Conservation (phyloP, 23 red algal species). For the Cyanidium caldarium region DNA sequence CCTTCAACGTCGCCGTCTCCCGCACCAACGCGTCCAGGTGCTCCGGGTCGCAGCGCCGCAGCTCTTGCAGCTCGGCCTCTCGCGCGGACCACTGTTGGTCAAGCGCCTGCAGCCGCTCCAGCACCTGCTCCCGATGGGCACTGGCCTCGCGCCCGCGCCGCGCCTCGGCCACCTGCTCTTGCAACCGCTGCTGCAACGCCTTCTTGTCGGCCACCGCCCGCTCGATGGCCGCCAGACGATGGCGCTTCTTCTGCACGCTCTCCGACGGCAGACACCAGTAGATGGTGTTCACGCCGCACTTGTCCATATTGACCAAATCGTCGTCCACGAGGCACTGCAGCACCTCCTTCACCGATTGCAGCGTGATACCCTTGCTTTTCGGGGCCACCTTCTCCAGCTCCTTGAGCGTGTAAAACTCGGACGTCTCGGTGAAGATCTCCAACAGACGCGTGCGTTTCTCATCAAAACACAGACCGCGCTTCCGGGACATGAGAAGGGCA, state of each 20-base stretch:
- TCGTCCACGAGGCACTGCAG: slow-evolving; percentile 85
- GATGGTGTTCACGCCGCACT: slow-evolving; percentile 90
- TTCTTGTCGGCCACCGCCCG: slow-evolving; percentile 7
- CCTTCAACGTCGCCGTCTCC: slow-evolving; percentile 20
- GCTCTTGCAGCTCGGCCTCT: slow-evolving; percentile 23
- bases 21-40: slow-evolving; percentile 24
- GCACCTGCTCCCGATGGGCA: slow-evolving; percentile 11
- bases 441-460: slow-evolving; percentile 66
- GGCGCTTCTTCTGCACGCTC: slow-evolving; percentile 40
- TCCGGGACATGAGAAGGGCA: slow-evolving; percentile 30
- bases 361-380: slow-evolving; percentile 83
- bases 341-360: slow-evolving; percentile 90
- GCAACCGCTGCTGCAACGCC: neutral
- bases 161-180: neutral
- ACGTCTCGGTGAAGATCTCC: slow-evolving; percentile 61
- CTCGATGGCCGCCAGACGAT: slow-evolving; percentile 4
- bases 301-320: slow-evolving; percentile 72
- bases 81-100: slow-evolving; percentile 10
- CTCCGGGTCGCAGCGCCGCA: slow-evolving; percentile 59
- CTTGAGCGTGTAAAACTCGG: slow-evolving; percentile 86
- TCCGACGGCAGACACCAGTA: slow-evolving; percentile 92
- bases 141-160: slow-evolving; percentile 16
- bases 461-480: slow-evolving; percentile 71
- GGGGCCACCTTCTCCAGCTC: slow-evolving; percentile 93
- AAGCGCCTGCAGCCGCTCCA: slow-evolving; percentile 16